Evolutionary conservation across 1,139 yeast genomes (phyloP), one percentile per base, ranked within the genome.

Genomic region (Blastobotrys persicus): DNA sequence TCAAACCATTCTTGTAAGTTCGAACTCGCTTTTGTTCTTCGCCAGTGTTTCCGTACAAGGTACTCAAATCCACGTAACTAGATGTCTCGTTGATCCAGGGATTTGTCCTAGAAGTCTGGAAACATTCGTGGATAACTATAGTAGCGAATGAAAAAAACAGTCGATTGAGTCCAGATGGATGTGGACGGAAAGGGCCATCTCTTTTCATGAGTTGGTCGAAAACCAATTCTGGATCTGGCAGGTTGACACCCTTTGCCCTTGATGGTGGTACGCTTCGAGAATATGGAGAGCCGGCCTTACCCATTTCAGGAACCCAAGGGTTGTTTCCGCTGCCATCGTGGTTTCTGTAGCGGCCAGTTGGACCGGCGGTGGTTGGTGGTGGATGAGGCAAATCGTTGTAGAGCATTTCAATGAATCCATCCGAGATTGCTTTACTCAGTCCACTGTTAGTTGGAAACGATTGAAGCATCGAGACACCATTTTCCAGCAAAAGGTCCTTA

Each of bases 71-170:
- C 16, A 45, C 43, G 16, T 45, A 45, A 19, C 44, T 19, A 2
- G 47, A 45, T 1, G 47, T 45, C n/a, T 38, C 47, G 23, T 45
- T 45, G n/a, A 45, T 31, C 47, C 47, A 45, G 2, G 47, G 47
- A 14, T 45, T 16, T 1, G 31, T 39, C 32, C 47, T 31, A 11
- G 44, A 38, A 7, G 47, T 45, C 23, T 45, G 47, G 44, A 45
- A 45, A 14, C 47, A 45, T 17, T 45, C 47, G 33, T 45, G 47
- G 13, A 45, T 45, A 4, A 45, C 47, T 23, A 45, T 39, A 1
- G 47, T 45, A 9, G 47, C 47, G 16, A 45, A 45, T 2, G 47
- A 45, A 23, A 45, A 45, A 33, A 45, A 45, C 33, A 45, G 42
- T 33, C 46, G 17, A 17, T 33, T 32, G 16, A 45, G 31, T 6